Evolutionary conservation across 208 protist genomes (phyloP).

Genomic region (Strigomonas culicis): DNA sequence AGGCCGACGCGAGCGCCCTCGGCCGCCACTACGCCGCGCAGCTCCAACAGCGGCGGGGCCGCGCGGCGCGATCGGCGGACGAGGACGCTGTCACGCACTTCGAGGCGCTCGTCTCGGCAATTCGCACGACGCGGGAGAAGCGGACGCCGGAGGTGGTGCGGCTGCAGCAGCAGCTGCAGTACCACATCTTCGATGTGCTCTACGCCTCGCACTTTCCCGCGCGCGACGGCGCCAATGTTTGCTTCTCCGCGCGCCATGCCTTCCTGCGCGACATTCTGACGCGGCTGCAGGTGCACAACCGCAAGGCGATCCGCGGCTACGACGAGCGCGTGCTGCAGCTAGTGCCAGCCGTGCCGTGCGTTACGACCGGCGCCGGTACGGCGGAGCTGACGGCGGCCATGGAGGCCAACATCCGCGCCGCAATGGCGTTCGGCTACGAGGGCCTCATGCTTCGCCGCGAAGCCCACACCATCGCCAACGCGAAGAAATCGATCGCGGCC

Average conservation of each 20-base stretch:
- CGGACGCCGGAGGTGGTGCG: conserved; percentile 47
- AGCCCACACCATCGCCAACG: neutral
- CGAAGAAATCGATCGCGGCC: neutral
- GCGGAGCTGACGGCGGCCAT: conserved; percentile 19
- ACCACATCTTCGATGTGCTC: conserved; percentile 86
- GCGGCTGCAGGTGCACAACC: conserved; percentile 16
- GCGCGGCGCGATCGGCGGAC: too few species aligned
- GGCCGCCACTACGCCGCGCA: too few species aligned
- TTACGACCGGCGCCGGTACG: conserved; percentile 29
- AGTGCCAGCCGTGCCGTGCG: conserved; percentile 43
- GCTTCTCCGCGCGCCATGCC: conserved; percentile 48
- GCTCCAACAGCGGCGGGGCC: too few species aligned
- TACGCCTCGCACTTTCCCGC: conserved; percentile 41
- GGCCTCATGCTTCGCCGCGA: conserved; percentile 83
- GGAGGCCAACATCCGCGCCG: conserved; percentile 17
- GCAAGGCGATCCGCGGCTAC: conserved; percentile 7
- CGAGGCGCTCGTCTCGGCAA: conserved; percentile 67
- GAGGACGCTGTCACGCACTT: conserved; percentile 43
- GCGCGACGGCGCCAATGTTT: conserved; percentile 10
- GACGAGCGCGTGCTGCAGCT: conserved; percentile 31
- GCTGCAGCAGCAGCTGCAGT: conserved; percentile 72
- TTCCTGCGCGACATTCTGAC: conserved; percentile 31
- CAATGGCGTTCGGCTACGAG: conserved; percentile 75
- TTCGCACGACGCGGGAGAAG: conserved; percentile 62
- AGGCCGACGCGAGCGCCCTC: neutral